Base-by-base conservation (phyloP, 2,329 filamentous ascomycete species). In the Clonostachys sp. region DNA sequence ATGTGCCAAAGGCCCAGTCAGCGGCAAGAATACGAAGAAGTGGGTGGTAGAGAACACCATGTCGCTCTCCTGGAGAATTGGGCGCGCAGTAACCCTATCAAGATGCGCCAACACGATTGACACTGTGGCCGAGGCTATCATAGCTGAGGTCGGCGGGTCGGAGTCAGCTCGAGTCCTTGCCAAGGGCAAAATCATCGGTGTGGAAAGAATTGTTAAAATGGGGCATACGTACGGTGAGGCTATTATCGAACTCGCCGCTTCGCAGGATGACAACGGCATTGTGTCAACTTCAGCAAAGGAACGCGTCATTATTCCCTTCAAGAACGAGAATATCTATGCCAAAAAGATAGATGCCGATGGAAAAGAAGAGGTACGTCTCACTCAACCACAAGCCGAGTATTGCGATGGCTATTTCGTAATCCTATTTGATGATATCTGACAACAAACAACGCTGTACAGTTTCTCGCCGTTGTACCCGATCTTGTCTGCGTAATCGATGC, bases 251-350 rank as follows among this genome's bases (percentile, higher is more conserved):
- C 46, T 50, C 12, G 20, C 45, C 8, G 41, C 46, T 3, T 47
- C 51, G 7, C 49, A 54, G 5, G 55, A 62, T 33, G 65, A 75
- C 59, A 50, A 57, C 41, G 80, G 80, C 1, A 53, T 63, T 33
- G 24, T 45, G 6, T 41, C 46, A 3, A 46, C 51, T 9, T 55
- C 62, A 33, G 65, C 75, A 59, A 50, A 57, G 41, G 50, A 51
- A 33, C 50, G 41, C 44, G 64, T 86, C 58, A 83, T 79, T 57
- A 83, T 88, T 43, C 83, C 84, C 0, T 87, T 87, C 69, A 87
- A 87, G 65, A 88, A 88, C 61, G 84, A 89, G 58, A 88, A 87
- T 55, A 84, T 88, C 41, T 77, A 77, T 16, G 83, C 78, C 1
- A 52, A 58, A 2, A 63, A 61, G 1, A 60, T 61, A 2, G 46